These are phyloP conservation scores for slime mould (Dictyostelium discoideum) DNA, from an alignment of 78 protist species.

Conservation along the genomic window dicty_2.7 NC_007088.5:2077501-2078000, in stretches of 20 bases:
- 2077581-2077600: background rate
- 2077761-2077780: constrained; percentile 7
- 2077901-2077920: background rate
- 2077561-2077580: background rate
- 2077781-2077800: background rate
- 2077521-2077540: background rate
- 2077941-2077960: background rate
- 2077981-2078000: background rate
- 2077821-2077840: background rate
- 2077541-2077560: background rate
- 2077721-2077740: background rate
- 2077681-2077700: background rate
- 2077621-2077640: background rate
- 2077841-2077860: background rate
- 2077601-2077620: constrained; percentile 14
- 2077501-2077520: background rate
- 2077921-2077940: background rate
- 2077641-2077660: background rate
- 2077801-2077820: background rate
- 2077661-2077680: background rate
- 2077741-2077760: background rate
- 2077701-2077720: background rate
- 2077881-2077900: background rate
- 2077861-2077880: background rate
- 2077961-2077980: constrained; percentile 3